These are phyloP conservation scores for Colletotrichum simmondsii DNA, from an alignment of 2,329 filamentous ascomycete genomes.

Conservation along the genomic window DNA sequence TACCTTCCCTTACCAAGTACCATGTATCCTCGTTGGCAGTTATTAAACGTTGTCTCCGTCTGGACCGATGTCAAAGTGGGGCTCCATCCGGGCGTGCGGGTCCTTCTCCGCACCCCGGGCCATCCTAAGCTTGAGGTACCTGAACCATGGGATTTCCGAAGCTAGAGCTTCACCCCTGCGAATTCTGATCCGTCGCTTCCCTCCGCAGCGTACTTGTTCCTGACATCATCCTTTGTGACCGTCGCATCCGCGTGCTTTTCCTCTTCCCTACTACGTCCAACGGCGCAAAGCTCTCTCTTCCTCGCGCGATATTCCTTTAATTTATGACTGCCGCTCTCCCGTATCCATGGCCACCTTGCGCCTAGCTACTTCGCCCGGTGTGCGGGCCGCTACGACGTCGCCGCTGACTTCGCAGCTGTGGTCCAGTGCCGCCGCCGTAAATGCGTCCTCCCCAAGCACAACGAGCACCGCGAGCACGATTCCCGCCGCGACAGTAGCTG, in stretches of 20 bases:
- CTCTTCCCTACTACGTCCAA: not conserved
- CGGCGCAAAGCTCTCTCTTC: not conserved
- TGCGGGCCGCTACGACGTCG: constrained; percentile 19
- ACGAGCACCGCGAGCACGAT: not conserved
- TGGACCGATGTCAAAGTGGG: constrained; percentile 11
- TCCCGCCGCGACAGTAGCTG: not conserved
- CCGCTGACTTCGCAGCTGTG: constrained; percentile 23
- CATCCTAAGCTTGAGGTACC: constrained; percentile 2
- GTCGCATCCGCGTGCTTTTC: not conserved
- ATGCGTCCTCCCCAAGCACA: not conserved
- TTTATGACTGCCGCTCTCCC: constrained; percentile 15
- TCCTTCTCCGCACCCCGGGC: constrained; percentile 18
- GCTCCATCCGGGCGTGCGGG: constrained; percentile 12
- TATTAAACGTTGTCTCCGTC: not conserved
- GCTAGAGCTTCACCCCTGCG: constrained; percentile 16
- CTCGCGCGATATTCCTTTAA: not conserved
- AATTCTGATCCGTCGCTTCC: constrained; percentile 2
- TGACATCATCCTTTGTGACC: constrained; percentile 16
- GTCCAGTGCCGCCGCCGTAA: constrained; percentile 5
- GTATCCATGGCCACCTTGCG: constrained; percentile 28
- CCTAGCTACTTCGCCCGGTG: constrained; percentile 18
- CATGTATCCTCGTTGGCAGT: not conserved
- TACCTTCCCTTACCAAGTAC: too few relatives aligned
- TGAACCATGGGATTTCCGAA: constrained; percentile 4
- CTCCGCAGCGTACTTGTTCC: not conserved